These are phyloP conservation scores for Trichosporon asahii DNA, from an alignment of 1,284 basidiomycete species.

Conservation along the genomic window DNA sequence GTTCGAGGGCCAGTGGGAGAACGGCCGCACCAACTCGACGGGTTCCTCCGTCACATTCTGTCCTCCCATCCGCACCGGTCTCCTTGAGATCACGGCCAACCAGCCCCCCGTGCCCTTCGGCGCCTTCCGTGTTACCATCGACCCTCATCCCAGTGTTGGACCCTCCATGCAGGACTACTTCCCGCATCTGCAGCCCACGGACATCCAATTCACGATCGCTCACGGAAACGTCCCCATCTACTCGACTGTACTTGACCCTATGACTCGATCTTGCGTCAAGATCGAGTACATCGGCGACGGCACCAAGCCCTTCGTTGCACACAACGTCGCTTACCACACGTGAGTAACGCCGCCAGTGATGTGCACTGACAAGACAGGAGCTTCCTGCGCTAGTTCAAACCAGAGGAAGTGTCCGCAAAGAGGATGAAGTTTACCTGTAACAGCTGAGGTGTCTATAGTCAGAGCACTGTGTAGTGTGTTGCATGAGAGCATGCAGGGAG, in stretches of 20 bases:
- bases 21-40: neutral
- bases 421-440: too few species aligned
- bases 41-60: neutral
- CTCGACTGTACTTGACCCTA: neutral
- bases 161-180: neutral
- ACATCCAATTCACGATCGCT: neutral
- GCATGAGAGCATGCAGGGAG: too few species aligned
- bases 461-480: too few species aligned
- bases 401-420: too few species aligned
- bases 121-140: neutral
- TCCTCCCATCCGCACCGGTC: neutral
- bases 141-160: neutral
- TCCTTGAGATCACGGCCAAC: neutral
- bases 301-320: neutral
- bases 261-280: neutral
- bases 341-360: neutral
- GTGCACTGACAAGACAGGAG: neutral
- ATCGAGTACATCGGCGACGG: neutral
- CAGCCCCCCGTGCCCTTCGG: neutral
- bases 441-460: too few species aligned
- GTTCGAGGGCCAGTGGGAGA: neutral
- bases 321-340: neutral
- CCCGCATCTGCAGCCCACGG: neutral
- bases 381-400: neutral
- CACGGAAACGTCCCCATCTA: neutral